Conservation (phyloP, 1,139 yeast genomes). For the Debaryomyces fabryi region DNA sequence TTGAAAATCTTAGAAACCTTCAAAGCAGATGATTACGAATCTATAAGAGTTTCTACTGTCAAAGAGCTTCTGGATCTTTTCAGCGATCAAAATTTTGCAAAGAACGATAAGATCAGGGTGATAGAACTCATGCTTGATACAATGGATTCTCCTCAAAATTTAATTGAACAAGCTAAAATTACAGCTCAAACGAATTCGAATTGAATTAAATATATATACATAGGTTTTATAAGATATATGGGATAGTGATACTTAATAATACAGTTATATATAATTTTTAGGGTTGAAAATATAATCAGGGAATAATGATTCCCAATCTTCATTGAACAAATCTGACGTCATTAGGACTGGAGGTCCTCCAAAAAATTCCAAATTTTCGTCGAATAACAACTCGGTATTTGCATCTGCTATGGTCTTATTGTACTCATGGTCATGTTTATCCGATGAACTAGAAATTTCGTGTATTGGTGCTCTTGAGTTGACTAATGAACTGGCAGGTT, state of each 20-base stretch:
- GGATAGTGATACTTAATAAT: background rate
- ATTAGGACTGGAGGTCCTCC: conserved; percentile 58
- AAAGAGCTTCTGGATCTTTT: conserved; percentile 32
- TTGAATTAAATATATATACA: conserved; percentile 1
- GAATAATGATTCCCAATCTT: conserved; percentile 54
- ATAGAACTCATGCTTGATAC: conserved; percentile 38
- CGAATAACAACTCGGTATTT: conserved; percentile 26
- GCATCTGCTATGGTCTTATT: conserved; percentile 21
- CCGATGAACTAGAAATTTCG: background rate
- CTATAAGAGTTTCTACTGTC: conserved; percentile 27
- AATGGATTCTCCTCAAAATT: conserved; percentile 42
- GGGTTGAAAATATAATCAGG: conserved; percentile 37
- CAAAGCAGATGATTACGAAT: conserved; percentile 33
- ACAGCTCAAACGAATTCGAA: conserved; percentile 24
- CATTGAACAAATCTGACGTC: conserved; percentile 54
- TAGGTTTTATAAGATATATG: background rate
- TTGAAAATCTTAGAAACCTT: conserved; percentile 32
- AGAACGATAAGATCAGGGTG: conserved; percentile 35
- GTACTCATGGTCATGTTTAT: background rate
- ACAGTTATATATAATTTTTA: conserved; percentile 12
- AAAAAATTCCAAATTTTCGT: conserved; percentile 42
- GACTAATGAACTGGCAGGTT: background rate
- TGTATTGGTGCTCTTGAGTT: background rate
- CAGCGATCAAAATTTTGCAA: conserved; percentile 28
- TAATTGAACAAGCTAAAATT: conserved; percentile 32